Evolutionary conservation across 768 basidiomycete species (phyloP).

Genomic region (Termitomyces heimii): DNA sequence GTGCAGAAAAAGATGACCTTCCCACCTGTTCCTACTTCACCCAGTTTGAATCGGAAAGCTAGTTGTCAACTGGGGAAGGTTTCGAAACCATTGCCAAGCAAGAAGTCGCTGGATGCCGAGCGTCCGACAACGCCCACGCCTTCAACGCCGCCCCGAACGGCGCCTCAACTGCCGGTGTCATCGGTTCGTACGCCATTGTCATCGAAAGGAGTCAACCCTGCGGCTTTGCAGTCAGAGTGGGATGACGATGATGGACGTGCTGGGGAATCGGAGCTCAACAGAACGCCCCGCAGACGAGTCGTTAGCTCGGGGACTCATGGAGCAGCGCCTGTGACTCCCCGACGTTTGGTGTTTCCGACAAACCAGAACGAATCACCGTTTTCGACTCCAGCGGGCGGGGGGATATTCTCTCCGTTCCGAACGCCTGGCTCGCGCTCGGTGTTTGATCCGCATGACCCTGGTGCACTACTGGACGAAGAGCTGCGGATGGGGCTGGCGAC

Average conservation of each 20-base stretch:
- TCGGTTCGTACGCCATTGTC: constrained; percentile 19
- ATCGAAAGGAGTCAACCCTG: constrained; percentile 25
- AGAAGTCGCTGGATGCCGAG: constrained; percentile 7
- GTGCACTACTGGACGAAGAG: constrained; percentile 66
- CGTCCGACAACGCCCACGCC: constrained; percentile 12
- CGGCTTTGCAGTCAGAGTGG: constrained; percentile 18
- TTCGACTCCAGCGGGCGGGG: constrained; percentile 27
- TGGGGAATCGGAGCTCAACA: constrained; percentile 20
- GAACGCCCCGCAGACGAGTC: constrained; percentile 32
- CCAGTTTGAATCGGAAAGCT: constrained; percentile 35
- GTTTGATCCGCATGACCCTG: constrained; percentile 70
- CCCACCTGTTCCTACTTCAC: constrained; percentile 40
- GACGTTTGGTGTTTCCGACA: constrained; percentile 30
- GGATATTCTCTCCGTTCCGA: constrained; percentile 34
- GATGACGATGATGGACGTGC: constrained; percentile 14
- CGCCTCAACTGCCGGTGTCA: constrained; percentile 15
- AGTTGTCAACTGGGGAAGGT: constrained; percentile 8
- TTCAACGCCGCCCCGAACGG: constrained; percentile 16
- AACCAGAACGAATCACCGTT: constrained; percentile 33
- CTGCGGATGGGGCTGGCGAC: constrained; percentile 44
- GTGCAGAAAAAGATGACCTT: constrained; percentile 29
- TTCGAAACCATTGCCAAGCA: constrained; percentile 13
- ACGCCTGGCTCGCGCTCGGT: constrained; percentile 46
- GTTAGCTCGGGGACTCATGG: constrained; percentile 12
- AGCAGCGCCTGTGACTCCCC: constrained; percentile 30